Base-by-base conservation (phyloP, 768 basidiomycete genomes). In the Agaricus blazei region DNA sequence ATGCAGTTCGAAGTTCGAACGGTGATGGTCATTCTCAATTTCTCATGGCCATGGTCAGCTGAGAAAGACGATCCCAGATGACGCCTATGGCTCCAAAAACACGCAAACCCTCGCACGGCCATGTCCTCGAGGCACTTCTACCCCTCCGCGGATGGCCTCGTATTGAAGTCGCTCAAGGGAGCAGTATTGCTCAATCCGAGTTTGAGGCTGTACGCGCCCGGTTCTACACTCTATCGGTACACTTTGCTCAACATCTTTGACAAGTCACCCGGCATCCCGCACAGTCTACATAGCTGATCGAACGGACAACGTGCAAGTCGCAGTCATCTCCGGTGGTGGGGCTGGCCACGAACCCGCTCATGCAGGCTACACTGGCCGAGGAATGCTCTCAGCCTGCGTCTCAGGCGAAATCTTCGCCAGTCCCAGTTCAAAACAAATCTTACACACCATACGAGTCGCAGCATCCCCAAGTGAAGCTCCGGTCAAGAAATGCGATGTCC, bases 361-460 rank as follows among this genome's bases (percentile, higher is more conserved):
- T 60, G 77, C 77, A 3, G 77, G 74, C 0, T 83, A 82, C 59
- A 80, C 81, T 4, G 83, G 83, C 4, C 60, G 65, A n/a, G 81
- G 82, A 15, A 78, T 83, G 70, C 74, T 85, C 26, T 62, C 72
- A 9, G 81, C 80, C 1, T 76, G 76, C 4, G 79, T 84, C 6
- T 78, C 76, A n/a, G 84, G 83, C 2, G 81, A 84, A 48, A 77
- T 82, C 19, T 85, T 85, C 61, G 82, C 84, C 9, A 80, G 77
- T 45, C 84, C 82, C 0, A 82, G 79, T 59, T 79, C 82, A n/a
- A 75, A 75, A 47, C 81, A 83, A 63, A 77, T 85, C 45, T 55
- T 76, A n/a, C 68, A 69, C 9, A 75, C 76, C 3, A 72, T 85
- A 54, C 66, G 75, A 43, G 67, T 80, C 38, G 80, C 80, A 26